A percentile compares a stretch with the other conserved stretches of the same genome.
phyloP scores from a whole-genome alignment of 148 eudicot genomes.

The Salicornia ramosissima region DNA sequence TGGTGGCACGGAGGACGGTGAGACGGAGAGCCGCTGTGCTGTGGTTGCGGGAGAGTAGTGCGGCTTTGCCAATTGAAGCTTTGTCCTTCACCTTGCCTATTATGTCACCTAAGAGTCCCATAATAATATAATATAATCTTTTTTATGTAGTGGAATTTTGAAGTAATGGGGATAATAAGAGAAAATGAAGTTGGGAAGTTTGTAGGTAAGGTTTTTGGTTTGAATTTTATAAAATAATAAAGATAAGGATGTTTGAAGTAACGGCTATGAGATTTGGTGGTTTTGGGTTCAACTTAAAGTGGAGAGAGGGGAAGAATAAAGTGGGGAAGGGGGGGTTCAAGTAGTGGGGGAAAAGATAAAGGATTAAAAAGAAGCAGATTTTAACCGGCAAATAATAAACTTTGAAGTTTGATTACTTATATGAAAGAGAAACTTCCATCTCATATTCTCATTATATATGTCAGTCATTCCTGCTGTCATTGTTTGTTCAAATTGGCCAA shows the following conservation, averaged over 20 bases:
- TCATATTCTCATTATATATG: background rate
- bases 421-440: slow-evolving; percentile 20
- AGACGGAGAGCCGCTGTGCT: slow-evolving; percentile 41
- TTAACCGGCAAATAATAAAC: slow-evolving; percentile 9
- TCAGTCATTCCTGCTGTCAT: slow-evolving; percentile 4
- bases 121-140: background rate
- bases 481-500: slow-evolving; percentile 13
- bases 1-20: slow-evolving; percentile 61
- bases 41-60: slow-evolving; percentile 40
- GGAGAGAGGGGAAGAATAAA: slow-evolving; percentile 8
- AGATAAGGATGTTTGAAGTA: too few species aligned
- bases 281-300: slow-evolving; percentile 23
- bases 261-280: slow-evolving; percentile 22
- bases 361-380: slow-evolving; percentile 13
- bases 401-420: slow-evolving; percentile 9
- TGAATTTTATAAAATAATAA: too few species aligned
- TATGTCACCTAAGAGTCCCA: slow-evolving; percentile 45
- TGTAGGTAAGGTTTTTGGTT: slow-evolving; percentile 9
- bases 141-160: background rate
- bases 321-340: slow-evolving; percentile 13
- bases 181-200: background rate
- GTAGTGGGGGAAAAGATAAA: slow-evolving; percentile 22
- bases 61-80: slow-evolving; percentile 53
- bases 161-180: background rate
- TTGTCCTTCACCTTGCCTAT: slow-evolving; percentile 63